Base-by-base conservation (phyloP, 192 early-diverging fungal genomes). In the Coemansia pectinata region DNA sequence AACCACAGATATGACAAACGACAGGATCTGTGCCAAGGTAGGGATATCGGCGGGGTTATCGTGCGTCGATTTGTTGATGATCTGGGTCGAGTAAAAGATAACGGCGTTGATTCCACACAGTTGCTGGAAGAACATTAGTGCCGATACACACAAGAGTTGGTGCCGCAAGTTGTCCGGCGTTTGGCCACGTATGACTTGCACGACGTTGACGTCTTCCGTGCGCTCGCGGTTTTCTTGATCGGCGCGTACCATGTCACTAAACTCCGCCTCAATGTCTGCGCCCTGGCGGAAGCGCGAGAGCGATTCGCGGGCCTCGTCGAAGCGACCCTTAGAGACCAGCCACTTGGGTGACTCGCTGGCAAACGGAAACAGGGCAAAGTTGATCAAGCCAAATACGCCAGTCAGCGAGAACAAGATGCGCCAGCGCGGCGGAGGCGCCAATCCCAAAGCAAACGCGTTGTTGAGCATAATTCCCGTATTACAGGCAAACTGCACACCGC, bases 81-180 rank as follows among this genome's bases (percentile, higher is more conserved):
- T 93, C n/a, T 88, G 88, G 7, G 94, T 92, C n/a, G 88, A 90
- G 73, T 94, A 96, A 79, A 90, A 93, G 65, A 93, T 90, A 42
- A 94, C 87, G 12, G 90, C 92, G 73, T 93, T 94, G 73, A 96
- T 94, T 53, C 92, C 94, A 44, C 87, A 88, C 23, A 94, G 84
- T 78, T 96, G 94, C 74, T 96, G 94, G 65, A 87, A 76, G 21
- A 91, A 81, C 77, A 93, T 91, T 10, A 94, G 63, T 3, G 85
- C 73, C 15, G 92, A 76, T 41, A 89, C 88, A 36, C 86, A 85
- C 17, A 93, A 11, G 0, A 93, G 85, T 53, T 91, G 87, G 41
- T 79, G 74, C 8, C 87, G 79, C 62, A 93, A 75, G 42, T 87
- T 85, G 65, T 85, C 73, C 6, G 80, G 80, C 7, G 85, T 82